phyloP scores from a whole-genome alignment of 116 monocot genomes.

The Dioscorea cayenensis region DNA sequence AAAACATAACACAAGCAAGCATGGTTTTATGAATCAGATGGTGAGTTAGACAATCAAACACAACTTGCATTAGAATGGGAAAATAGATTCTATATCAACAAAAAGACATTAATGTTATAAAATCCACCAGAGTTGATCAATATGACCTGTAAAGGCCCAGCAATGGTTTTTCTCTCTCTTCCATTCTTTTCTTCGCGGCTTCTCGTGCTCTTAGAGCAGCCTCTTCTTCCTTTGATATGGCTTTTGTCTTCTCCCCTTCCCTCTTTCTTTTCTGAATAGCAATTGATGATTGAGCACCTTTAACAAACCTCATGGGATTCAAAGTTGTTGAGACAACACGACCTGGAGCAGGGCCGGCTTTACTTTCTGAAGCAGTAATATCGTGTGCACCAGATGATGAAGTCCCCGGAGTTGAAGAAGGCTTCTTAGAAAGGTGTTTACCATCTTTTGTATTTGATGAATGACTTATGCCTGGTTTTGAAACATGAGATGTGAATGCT shows the following conservation, averaged over 20 bases:
- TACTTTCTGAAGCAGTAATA: slow-evolving; percentile 18
- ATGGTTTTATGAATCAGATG: too few relatives aligned
- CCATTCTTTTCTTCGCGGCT: slow-evolving; percentile 89
- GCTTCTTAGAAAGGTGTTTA: too few relatives aligned
- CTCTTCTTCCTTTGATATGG: slow-evolving; percentile 70
- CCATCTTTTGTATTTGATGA: background rate
- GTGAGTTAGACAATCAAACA: background rate
- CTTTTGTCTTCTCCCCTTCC: slow-evolving; percentile 55
- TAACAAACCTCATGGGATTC: slow-evolving; percentile 45
- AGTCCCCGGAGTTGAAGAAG: background rate
- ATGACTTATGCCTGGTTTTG: slow-evolving; percentile 12
- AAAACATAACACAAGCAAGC: too few relatives aligned
- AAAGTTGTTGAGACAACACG: slow-evolving; percentile 35
- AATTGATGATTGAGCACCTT: slow-evolving; percentile 68
- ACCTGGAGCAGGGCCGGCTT: slow-evolving; percentile 50
- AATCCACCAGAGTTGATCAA: slow-evolving; percentile 11
- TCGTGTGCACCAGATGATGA: slow-evolving; percentile 9
- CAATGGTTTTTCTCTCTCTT: slow-evolving; percentile 80
- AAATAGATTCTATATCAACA: background rate
- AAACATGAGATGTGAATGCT: slow-evolving; percentile 35
- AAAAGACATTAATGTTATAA: background rate
- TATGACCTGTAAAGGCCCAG: slow-evolving; percentile 75
- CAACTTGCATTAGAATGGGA: background rate
- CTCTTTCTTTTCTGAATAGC: slow-evolving; percentile 79
- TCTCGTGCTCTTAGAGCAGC: slow-evolving; percentile 80